phyloP scores from a whole-genome alignment of 768 basidiomycete genomes.

The Mycena floridula region DNA sequence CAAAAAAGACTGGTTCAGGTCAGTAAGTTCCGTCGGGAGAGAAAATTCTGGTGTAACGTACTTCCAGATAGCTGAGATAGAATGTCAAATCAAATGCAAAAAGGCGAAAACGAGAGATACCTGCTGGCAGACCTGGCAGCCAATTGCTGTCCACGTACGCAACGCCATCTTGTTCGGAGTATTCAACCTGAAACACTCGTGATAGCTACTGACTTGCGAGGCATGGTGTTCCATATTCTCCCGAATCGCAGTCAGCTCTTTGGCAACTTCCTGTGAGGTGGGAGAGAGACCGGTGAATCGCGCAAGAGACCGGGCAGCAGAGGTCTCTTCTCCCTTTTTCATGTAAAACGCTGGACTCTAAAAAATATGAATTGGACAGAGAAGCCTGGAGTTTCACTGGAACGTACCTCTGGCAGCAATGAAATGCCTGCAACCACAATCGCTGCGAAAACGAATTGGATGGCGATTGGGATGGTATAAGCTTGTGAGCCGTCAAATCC shows the following conservation, averaged over 20 bases:
- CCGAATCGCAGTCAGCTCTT: conserved; percentile 42
- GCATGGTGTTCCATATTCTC: conserved; percentile 60
- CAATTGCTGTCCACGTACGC: conserved; percentile 76
- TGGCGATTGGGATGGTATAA: conserved; percentile 64
- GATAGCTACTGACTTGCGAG: conserved; percentile 54
- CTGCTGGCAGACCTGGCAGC: conserved; percentile 68
- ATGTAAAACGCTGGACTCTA: conserved; percentile 73
- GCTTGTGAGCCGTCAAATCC: conserved; percentile 38
- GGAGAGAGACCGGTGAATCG: conserved; percentile 54
- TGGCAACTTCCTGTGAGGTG: conserved; percentile 45
- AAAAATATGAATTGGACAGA: conserved; percentile 6
- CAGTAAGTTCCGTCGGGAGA: too few relatives aligned
- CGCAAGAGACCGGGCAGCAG: conserved; percentile 52
- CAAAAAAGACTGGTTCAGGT: too few relatives aligned
- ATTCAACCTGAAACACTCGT: conserved; percentile 49
- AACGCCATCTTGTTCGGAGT: conserved; percentile 57
- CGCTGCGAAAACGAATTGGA: conserved; percentile 78
- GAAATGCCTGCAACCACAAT: conserved; percentile 67
- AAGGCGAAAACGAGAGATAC: conserved; percentile 32
- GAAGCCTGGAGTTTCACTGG: not conserved
- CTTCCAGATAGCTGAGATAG: too few relatives aligned
- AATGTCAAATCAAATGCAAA: too few relatives aligned
- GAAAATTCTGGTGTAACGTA: too few relatives aligned
- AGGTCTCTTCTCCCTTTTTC: conserved; percentile 55
- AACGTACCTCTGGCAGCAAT: conserved; percentile 55